A percentile compares a stretch with the other conserved stretches of the same genome.
phyloP scores from a whole-genome alignment of 257 asterid species.

The Solanum okadae region DNA sequence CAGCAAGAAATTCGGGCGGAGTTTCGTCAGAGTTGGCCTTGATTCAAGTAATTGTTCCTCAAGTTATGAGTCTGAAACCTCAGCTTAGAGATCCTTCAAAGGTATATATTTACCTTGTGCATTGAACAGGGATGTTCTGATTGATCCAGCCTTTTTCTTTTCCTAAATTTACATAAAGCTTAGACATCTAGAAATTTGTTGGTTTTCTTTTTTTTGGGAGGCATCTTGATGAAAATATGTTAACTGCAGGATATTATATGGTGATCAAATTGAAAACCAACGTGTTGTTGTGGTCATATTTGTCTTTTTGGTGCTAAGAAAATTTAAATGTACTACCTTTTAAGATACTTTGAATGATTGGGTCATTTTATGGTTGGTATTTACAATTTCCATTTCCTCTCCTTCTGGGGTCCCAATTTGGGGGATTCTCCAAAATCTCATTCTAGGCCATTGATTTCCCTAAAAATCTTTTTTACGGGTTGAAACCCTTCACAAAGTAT shows the following conservation, averaged over 20 bases:
- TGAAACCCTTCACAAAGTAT: background rate
- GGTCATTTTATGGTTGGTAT: background rate
- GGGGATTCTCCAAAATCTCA: background rate
- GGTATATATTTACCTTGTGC: constrained; percentile 41
- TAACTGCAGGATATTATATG: background rate
- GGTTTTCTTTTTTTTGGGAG: background rate
- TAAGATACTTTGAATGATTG: background rate
- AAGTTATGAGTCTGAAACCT: constrained; percentile 71
- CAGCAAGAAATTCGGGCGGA: constrained; percentile 57
- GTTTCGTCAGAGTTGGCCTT: constrained; percentile 81
- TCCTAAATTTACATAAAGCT: background rate
- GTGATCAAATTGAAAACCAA: background rate
- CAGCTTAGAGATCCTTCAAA: constrained; percentile 87
- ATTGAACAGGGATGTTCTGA: background rate
- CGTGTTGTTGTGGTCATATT: background rate
- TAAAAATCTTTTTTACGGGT: background rate
- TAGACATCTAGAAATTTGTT: background rate
- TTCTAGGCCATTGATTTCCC: background rate
- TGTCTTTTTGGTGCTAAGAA: background rate
- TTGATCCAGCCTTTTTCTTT: background rate
- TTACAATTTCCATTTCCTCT: background rate
- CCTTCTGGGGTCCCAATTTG: background rate
- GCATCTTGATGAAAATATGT: background rate
- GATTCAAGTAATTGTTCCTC: constrained; percentile 89
- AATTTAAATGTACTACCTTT: background rate